Base-by-base conservation (phyloP, 768 basidiomycete species). In the Lentinula sp. region DNA sequence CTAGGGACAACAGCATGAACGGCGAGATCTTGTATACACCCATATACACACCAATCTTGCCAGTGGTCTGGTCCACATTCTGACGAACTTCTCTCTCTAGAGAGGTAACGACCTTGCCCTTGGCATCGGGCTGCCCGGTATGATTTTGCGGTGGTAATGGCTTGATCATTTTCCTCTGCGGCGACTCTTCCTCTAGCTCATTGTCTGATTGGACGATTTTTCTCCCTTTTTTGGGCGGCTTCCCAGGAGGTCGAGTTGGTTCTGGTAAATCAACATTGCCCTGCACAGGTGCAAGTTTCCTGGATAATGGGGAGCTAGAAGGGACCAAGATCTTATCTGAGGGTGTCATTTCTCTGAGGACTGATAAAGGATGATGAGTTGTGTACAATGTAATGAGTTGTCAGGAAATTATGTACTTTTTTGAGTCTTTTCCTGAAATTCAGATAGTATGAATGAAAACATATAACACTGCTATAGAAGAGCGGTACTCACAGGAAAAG, bases 171-270 rank as follows among this genome's bases (percentile, higher is more conserved):
- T 23, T 63, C 56, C 35, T 35, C 39, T 7, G 43, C 62, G 23
- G n/a, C 23, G 40, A 39, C 37, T 7, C 5, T 21, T 52, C 28
- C 34, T 54, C 49, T 28, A n/a, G 60, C 62, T 51, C 56, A 23
- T n/a, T 63, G 61, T 54, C 65, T 64, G 13, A 59, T 46, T 21
- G 61, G 53, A n/a, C 51, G 63, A 23, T 5, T 28, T 52, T 63
- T 54, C 16, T 45, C 10, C n/a, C 55, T 52, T 39, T 56, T 4
- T 56, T 42, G 18, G 55, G 5, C 13, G 55, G 37, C 39, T 56
- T 56, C n/a, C 9, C 39, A 28, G 55, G 8, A 21, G 5, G 7
- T 18, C 16, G 34, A 16, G 53, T 40, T 18, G 53, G n/a, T 39
- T 54, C 35, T 13, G 16, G 32, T 13, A 37, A 21, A 54, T 39